Conservation (phyloP, 2,329 filamentous ascomycete genomes). For the Ceratocystis cacaofunesta region DNA sequence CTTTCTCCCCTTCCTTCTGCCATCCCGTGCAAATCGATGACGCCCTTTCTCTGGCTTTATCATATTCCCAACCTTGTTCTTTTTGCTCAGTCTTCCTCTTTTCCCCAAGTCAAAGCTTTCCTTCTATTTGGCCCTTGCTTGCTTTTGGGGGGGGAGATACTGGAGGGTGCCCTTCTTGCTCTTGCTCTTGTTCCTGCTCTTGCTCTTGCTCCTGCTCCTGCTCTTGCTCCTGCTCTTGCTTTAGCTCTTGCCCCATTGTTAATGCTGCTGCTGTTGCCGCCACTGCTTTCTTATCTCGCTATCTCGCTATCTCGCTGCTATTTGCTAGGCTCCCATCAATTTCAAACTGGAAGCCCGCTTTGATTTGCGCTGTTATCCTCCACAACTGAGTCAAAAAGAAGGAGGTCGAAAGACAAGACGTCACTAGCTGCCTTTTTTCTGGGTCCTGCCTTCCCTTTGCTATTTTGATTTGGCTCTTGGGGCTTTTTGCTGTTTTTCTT, state of each 20-base stretch:
- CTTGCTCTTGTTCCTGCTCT: neutral
- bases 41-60: neutral
- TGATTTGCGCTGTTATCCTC: neutral
- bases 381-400: neutral
- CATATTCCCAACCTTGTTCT: neutral
- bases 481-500: neutral
- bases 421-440: conserved; percentile 4
- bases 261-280: too few relatives aligned
- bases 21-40: neutral
- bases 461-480: neutral
- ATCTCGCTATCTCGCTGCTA: neutral
- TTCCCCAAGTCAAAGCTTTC: neutral
- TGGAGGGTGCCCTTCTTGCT: neutral
- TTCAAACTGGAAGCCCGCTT: neutral
- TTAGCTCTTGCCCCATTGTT: too few relatives aligned
- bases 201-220: neutral
- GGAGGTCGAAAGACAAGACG: neutral
- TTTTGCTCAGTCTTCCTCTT: neutral
- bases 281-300: neutral
- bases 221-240: neutral
- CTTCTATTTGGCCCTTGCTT: too few relatives aligned
- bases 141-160: neutral
- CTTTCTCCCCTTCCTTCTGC: neutral
- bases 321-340: neutral
- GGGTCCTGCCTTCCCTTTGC: neutral